Percentiles rank a stretch among this genome's conserved stretches.
These are phyloP conservation scores for Solanum hybrid DNA, from an alignment of 305 asterid genomes.

Conservation along the genomic window DNA sequence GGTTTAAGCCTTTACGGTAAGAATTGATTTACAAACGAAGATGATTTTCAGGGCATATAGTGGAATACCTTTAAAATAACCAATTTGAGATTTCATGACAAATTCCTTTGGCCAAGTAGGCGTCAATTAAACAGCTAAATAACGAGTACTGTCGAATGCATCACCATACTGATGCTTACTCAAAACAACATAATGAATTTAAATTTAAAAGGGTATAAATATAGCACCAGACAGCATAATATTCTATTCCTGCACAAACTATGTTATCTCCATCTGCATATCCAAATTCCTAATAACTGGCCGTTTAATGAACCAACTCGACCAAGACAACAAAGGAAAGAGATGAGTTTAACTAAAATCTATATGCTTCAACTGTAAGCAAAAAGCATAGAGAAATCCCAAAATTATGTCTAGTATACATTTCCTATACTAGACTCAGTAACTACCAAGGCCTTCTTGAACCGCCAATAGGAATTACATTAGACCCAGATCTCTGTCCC, in stretches of 20 bases:
- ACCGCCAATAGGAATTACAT: conserved; percentile 47
- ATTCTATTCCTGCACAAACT: background rate
- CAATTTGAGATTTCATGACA: background rate
- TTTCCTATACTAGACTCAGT: background rate
- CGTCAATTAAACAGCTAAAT: background rate
- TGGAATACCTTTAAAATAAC: background rate
- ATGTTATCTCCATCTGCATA: background rate
- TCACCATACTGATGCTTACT: background rate
- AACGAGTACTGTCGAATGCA: background rate
- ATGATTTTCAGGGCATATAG: background rate
- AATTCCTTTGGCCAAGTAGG: background rate
- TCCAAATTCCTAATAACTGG: background rate
- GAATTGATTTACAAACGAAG: background rate
- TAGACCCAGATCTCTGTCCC: conserved; percentile 43
- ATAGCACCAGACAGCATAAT: background rate
- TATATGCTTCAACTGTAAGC: background rate
- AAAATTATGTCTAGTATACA: background rate
- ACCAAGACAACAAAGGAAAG: background rate
- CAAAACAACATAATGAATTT: background rate
- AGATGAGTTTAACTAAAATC: background rate
- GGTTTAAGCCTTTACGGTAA: no score
- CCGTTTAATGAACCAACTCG: background rate
- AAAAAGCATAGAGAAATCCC: background rate
- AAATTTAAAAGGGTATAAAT: background rate
- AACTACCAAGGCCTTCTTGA: conserved; percentile 47